Base-by-base conservation (phyloP, 192 early-diverging fungal species). In the Mortierella alpina region DNA sequence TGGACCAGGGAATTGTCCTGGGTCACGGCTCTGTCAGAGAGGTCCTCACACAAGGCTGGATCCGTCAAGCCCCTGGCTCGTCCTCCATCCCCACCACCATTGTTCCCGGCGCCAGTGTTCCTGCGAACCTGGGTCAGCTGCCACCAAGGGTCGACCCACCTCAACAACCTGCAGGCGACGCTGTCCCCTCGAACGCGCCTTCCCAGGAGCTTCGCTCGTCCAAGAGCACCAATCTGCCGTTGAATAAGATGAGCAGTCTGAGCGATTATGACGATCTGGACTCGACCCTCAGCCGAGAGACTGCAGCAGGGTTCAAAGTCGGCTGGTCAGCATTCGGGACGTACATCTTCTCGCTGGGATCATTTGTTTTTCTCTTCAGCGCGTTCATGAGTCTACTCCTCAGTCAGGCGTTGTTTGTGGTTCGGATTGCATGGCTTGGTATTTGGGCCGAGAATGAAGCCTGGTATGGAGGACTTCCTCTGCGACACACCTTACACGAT, bases 241-340 rank as follows among this genome's bases (percentile, higher is more conserved):
- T 80, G 31, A 80, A 80, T 49, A 80, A 72, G 47, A 71, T 80
- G 64, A 80, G 77, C 39, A 80, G 47, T 20, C 45, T 80, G 13
- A 80, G 56, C 23, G 77, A 80, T 31, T 72, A 68, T 72, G 77
- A 80, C 39, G 77, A 80, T 68, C 65, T 80, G 53, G 77, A 80
- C 40, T 80, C 77, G 17, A 80, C 77, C 4, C 22, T 80, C 59
- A 80, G 77, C 47, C 63, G 77, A 39, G 77, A 80, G 41, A 80
- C 77, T 63, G 77, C 77, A 4, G 77, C 77, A 6, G 70, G 77
- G 14, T 68, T 80, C 41, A 72, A 62, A 39, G 65, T 80, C 42
- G 77, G 77, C 2, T 80, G 77, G 77, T 52, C 59, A 5, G 66
- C 77, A 1, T 68, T 72, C 68, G 66, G 59, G 17, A 71, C 77